phyloP scores from a whole-genome alignment of 202 grass and related monocot species.

The Dendrocalamus latiflorus region DNA sequence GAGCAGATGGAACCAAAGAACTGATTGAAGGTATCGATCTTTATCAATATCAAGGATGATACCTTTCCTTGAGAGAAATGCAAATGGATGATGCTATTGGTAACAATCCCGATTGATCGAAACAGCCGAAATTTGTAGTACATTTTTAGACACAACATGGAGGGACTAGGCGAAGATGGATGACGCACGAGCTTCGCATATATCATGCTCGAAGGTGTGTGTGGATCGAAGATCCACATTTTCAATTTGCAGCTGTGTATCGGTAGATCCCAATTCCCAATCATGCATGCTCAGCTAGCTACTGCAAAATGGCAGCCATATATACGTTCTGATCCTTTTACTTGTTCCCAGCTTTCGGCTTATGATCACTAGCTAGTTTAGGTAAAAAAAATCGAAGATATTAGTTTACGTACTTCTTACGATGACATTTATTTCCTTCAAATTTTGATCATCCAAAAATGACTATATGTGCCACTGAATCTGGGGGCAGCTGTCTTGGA shows the following conservation, averaged over 20 bases:
- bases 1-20: not conserved
- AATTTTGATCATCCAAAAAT: not conserved
- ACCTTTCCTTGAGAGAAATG: not conserved
- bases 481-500: not conserved
- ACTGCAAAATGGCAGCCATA: not conserved
- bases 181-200: not conserved
- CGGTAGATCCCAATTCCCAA: not conserved
- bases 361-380: not conserved
- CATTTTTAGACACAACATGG: not conserved
- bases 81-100: constrained; percentile 1
- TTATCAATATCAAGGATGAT: not conserved
- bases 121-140: not conserved
- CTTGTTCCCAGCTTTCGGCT: not conserved
- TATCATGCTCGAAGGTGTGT: not conserved
- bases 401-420: not conserved
- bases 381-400: not conserved
- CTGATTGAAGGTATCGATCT: not conserved
- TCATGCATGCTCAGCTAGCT: not conserved
- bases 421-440: not conserved
- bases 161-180: not conserved
- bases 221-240: not conserved
- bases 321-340: not conserved
- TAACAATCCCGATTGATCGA: constrained; percentile 1
- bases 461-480: not conserved
- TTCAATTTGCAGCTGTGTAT: not conserved